These are phyloP conservation scores for Pythium rhizo-oryzae DNA, from an alignment of 352 stramenopile species.

Conservation along the genomic window DNA sequence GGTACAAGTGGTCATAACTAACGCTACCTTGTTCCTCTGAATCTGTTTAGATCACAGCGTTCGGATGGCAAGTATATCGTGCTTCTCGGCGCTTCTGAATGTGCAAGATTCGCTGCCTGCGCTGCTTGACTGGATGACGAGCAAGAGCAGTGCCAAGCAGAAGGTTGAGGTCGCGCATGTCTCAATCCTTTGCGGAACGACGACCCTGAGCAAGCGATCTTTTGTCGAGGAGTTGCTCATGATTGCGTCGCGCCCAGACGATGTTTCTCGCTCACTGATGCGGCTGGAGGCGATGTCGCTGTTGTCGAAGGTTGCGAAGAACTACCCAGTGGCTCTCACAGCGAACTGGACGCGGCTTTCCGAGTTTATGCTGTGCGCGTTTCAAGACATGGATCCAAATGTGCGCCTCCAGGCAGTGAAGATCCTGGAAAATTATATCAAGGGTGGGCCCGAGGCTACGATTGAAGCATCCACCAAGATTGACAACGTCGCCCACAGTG, in stretches of 20 bases:
- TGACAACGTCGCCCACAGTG: background rate
- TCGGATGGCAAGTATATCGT: slow-evolving; percentile 77
- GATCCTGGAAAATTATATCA: slow-evolving; percentile 90
- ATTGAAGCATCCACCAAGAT: background rate
- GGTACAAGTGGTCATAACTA: background rate
- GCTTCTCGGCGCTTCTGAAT: slow-evolving; percentile 77
- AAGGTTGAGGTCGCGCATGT: slow-evolving; percentile 61
- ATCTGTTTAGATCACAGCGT: slow-evolving; percentile 67
- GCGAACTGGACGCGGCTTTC: slow-evolving; percentile 63
- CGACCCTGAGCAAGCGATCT: slow-evolving; percentile 52
- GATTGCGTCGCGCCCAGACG: slow-evolving; percentile 64
- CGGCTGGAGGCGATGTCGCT: slow-evolving; percentile 84
- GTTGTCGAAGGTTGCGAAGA: slow-evolving; percentile 85
- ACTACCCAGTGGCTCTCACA: slow-evolving; percentile 78
- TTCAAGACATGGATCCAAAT: slow-evolving; percentile 85
- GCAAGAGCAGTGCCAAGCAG: slow-evolving; percentile 44
- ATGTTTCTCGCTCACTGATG: slow-evolving; percentile 51
- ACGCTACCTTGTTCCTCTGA: background rate
- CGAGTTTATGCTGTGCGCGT: slow-evolving; percentile 81
- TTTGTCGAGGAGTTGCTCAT: slow-evolving; percentile 81
- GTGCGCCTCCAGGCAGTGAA: slow-evolving; percentile 87
- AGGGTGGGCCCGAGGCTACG: slow-evolving; percentile 37
- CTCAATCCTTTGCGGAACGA: slow-evolving; percentile 65
- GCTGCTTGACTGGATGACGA: slow-evolving; percentile 76
- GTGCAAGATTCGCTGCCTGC: slow-evolving; percentile 63